Evolutionary conservation across 306 rosid genomes (phyloP).

Genomic region (Pterocarpus santalinus): DNA sequence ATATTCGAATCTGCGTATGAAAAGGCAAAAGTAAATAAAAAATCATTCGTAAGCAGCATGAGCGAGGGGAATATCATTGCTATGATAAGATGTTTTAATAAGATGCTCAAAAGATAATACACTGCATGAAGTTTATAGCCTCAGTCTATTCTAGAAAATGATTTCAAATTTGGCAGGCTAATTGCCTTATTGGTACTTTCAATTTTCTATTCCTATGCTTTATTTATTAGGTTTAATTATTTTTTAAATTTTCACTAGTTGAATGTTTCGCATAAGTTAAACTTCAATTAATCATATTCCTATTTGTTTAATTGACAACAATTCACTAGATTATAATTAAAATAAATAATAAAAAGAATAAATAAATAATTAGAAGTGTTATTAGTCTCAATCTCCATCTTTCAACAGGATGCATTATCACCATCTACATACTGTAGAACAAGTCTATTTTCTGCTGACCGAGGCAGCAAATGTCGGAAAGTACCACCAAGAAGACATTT

Average conservation of each 20-base stretch:
- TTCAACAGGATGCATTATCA: conserved; percentile 17
- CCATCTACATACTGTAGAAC: background rate
- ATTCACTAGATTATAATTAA: background rate
- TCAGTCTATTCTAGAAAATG: conserved; percentile 8
- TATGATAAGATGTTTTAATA: background rate
- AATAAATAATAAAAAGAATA: background rate
- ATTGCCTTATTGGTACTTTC: background rate
- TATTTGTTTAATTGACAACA: background rate
- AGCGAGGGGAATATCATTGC: too few species aligned
- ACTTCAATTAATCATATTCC: conserved; percentile 1
- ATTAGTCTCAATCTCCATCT: background rate
- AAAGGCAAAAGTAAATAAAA: conserved; percentile 32
- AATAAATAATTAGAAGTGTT: conserved; percentile 2
- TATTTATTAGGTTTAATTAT: background rate
- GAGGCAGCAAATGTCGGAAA: background rate
- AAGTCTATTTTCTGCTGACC: background rate
- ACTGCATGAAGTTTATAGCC: conserved; percentile 11
- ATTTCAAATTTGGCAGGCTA: conserved; percentile 6
- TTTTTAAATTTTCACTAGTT: background rate
- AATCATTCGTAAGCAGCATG: background rate
- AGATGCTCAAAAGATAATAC: background rate
- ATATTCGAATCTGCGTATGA: conserved; percentile 74
- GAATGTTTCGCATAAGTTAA: background rate
- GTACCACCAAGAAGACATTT: background rate
- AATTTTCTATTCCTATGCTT: background rate